These are phyloP conservation scores for Fusarium keratoplasticum DNA, from an alignment of 2,329 filamentous ascomycete genomes.

Conservation along the genomic window DNA sequence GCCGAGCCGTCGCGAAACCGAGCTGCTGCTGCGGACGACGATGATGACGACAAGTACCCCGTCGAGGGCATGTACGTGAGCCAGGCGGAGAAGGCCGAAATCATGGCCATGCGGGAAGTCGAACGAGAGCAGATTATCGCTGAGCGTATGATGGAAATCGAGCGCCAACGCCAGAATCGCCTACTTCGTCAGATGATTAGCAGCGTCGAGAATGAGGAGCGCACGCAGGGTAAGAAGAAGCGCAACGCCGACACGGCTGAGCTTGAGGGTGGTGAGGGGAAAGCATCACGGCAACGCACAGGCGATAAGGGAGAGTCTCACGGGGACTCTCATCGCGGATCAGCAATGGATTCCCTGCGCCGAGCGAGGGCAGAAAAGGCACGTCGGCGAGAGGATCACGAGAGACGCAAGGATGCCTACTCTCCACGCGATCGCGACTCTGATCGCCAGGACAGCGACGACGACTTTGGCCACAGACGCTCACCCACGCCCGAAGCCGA, in stretches of 20 bases:
- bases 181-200: constrained; percentile 82
- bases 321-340: constrained; percentile 46
- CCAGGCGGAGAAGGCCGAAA: constrained; percentile 78
- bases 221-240: constrained; percentile 67
- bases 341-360: constrained; percentile 78
- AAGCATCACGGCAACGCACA: constrained; percentile 78
- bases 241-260: constrained; percentile 85
- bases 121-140: constrained; percentile 91
- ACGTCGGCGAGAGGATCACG: constrained; percentile 62
- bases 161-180: constrained; percentile 83
- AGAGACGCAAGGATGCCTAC: constrained; percentile 68
- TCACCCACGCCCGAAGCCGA: constrained; percentile 71
- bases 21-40: constrained; percentile 61
- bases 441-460: constrained; percentile 76
- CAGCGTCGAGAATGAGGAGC: constrained; percentile 73
- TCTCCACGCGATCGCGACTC: constrained; percentile 50
- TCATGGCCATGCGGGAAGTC: constrained; percentile 89
- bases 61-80: constrained; percentile 88
- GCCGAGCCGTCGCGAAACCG: constrained; percentile 59
- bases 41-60: constrained; percentile 78
- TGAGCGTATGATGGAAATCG: constrained; percentile 85
- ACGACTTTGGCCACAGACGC: constrained; percentile 76
- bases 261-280: constrained; percentile 79
- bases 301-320: constrained; percentile 44
- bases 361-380: constrained; percentile 72